Evolutionary conservation across 805 yeast species (phyloP), one percentile per base, ranked within the genome.

Genomic region (Saturnispora quitensis): DNA sequence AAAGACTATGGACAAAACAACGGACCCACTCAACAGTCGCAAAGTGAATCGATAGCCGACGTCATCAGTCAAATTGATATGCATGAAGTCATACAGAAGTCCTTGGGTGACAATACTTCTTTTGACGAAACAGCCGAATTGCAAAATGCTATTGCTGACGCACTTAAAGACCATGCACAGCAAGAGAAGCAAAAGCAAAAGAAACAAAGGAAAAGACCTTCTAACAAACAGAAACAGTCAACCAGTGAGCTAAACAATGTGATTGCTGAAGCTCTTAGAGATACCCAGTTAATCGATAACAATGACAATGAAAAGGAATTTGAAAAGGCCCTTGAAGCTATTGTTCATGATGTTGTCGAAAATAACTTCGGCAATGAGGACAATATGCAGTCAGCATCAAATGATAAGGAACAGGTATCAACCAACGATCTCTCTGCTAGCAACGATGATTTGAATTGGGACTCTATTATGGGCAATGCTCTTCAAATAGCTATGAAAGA

Each of bases 381-480:
- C 1, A n/a, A 7, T 22, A 3, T 45, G n/a, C 24, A 44, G 60
- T 61, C 15, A 59, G 55, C 53, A 46, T 56, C 51, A 46, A 40
- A 45, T 43, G 13, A 47, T n/a, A 43, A 47, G 42, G 48, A 48
- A 18, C 45, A 13, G 45, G 17, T 8, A 43, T 31, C 47, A 8
- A 12, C 25, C 17, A 20, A 27, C 33, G 35, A 31, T 27, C 10
- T 34, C 25, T 10, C 49, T n/a, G 53, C 64, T 36, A 76, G 70
- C 4, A 44, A 20, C 13, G 52, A 44, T 25, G 60, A 58, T 33
- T 52, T 56, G 12, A 56, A 56, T 34, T 75, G 85, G 80, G 82
- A 79, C 59, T 84, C 79, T 57, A 85, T 85, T 56, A 75, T 85
- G 73, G 88, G 82, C 56, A 83, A 83, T 67, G 93, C 91, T 1